These are phyloP conservation scores for Chaetomium sp. DNA, from an alignment of 2,329 filamentous ascomycete species.

Conservation along the genomic window DNA sequence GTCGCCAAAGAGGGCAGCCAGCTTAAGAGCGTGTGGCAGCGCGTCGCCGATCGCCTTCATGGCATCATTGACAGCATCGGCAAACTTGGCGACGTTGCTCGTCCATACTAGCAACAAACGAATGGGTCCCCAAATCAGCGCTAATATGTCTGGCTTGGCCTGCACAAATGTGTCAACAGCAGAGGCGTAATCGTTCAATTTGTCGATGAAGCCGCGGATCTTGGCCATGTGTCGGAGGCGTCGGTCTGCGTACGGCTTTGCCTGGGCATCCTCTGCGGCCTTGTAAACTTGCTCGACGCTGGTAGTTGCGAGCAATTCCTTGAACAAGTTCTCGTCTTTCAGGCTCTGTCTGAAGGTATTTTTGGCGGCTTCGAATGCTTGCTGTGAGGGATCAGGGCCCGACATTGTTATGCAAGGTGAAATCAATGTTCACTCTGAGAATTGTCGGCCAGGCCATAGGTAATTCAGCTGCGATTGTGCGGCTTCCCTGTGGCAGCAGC, in stretches of 20 bases:
- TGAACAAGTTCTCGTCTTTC: neutral
- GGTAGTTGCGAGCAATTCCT: neutral
- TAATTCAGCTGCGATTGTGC: too few relatives aligned
- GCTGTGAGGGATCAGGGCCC: neutral
- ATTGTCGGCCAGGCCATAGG: neutral
- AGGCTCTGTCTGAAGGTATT: neutral
- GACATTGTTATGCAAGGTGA: neutral
- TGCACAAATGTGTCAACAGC: neutral
- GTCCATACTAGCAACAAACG: neutral
- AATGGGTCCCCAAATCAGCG: neutral
- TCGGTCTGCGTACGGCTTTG: neutral
- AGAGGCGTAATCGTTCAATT: neutral
- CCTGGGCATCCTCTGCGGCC: neutral
- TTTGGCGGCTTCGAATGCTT: neutral
- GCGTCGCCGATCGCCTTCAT: neutral
- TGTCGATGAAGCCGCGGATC: neutral
- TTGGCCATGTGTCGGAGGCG: neutral
- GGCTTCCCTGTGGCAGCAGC: neutral
- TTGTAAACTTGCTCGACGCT: neutral
- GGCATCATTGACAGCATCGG: neutral
- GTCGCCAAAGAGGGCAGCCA: neutral
- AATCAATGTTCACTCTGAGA: neutral
- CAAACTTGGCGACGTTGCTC: neutral
- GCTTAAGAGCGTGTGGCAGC: neutral
- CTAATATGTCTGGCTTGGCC: neutral